Evolutionary conservation across 2,329 filamentous ascomycete genomes (phyloP).

Genomic region (Aaosphaeria arxii): DNA sequence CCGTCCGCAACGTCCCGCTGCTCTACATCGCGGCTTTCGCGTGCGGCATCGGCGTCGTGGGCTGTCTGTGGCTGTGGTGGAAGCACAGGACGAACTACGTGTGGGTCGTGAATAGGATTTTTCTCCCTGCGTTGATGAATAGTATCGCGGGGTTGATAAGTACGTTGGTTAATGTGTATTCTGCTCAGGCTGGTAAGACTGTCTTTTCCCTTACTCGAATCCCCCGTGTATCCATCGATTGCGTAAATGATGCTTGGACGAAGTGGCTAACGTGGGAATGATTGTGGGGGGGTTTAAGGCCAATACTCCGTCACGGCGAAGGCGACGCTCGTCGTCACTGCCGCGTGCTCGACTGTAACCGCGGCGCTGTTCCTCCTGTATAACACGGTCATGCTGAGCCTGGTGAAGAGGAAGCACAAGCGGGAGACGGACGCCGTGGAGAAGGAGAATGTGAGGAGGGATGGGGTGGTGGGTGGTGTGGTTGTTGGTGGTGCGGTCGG

Average conservation of each 20-base stretch:
- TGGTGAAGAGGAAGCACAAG: conserved; percentile 31
- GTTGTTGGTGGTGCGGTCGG: too few species aligned
- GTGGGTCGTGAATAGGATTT: conserved; percentile 54
- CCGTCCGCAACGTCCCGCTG: conserved; percentile 37
- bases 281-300: conserved; percentile 8
- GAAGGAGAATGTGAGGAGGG: background rate
- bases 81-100: conserved; percentile 50
- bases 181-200: conserved; percentile 44
- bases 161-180: conserved; percentile 51
- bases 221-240: background rate
- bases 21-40: conserved; percentile 45
- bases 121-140: conserved; percentile 45
- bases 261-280: too few species aligned
- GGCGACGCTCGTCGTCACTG: conserved; percentile 37
- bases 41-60: conserved; percentile 40
- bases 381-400: conserved; percentile 33
- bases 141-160: conserved; percentile 50
- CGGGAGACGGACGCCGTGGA: conserved; percentile 19
- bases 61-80: conserved; percentile 45
- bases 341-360: conserved; percentile 32
- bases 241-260: too few species aligned
- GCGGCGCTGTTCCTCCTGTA: conserved; percentile 34
- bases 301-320: conserved; percentile 39
- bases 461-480: too few species aligned
- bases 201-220: background rate